These are phyloP conservation scores for Infundibulicybe gibba DNA, from an alignment of 768 basidiomycete species.

Conservation along the genomic window DNA sequence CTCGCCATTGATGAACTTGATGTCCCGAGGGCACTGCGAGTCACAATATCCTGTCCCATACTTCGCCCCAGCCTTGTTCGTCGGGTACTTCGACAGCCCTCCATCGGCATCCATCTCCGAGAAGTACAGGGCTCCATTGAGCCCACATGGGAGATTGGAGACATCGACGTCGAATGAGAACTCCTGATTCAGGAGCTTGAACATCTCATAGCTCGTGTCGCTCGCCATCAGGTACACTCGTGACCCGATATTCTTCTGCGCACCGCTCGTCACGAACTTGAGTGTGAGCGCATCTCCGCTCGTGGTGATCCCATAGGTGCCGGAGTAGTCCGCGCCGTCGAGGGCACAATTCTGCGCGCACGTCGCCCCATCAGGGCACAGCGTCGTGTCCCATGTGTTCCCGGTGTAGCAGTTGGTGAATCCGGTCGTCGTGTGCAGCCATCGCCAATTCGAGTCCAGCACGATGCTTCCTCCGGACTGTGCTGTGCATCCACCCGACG, in stretches of 20 bases:
- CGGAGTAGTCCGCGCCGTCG: constrained; percentile 44
- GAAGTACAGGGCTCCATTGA: constrained; percentile 48
- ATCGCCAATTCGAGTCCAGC: constrained; percentile 51
- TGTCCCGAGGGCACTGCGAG: constrained; percentile 40
- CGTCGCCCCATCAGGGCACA: constrained; percentile 45
- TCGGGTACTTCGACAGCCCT: constrained; percentile 32
- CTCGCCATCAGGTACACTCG: constrained; percentile 30
- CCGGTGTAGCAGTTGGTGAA: constrained; percentile 46
- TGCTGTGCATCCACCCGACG: constrained; percentile 30
- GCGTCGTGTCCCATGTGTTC: constrained; percentile 45
- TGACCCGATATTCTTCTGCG: constrained; percentile 29
- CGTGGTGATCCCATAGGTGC: constrained; percentile 49
- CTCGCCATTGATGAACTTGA: constrained; percentile 44
- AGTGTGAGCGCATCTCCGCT: constrained; percentile 40
- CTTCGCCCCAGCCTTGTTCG: constrained; percentile 40
- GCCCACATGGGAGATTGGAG: constrained; percentile 41
- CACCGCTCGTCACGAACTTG: constrained; percentile 36
- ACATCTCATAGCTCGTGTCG: constrained; percentile 28
- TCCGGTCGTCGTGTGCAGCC: constrained; percentile 34
- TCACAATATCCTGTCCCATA: constrained; percentile 47
- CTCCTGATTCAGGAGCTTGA: constrained; percentile 40
- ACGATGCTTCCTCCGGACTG: constrained; percentile 24
- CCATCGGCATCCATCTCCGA: constrained; percentile 41
- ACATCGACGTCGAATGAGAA: constrained; percentile 49
- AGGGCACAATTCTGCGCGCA: constrained; percentile 42